These are phyloP conservation scores for Penicillium polonicum DNA, from an alignment of 2,329 filamentous ascomycete genomes.

Conservation along the genomic window DNA sequence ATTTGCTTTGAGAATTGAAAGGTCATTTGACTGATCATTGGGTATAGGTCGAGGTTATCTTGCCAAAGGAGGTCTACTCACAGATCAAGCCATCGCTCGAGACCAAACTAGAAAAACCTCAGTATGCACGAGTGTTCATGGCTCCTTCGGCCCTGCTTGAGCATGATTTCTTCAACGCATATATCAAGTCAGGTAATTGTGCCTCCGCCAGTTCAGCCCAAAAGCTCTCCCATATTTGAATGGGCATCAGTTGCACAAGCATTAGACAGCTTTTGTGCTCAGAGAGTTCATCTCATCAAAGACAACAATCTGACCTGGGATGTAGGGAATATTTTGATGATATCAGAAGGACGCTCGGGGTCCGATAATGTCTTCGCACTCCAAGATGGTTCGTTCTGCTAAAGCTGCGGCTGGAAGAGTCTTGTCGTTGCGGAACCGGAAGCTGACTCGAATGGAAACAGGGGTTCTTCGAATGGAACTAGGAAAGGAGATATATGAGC, in stretches of 20 bases:
- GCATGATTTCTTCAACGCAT: slow-evolving; percentile 74
- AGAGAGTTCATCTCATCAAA: not conserved
- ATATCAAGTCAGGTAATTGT: slow-evolving; percentile 71
- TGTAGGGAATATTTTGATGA: slow-evolving; percentile 74
- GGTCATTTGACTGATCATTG: slow-evolving; percentile 39
- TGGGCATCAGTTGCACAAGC: not conserved
- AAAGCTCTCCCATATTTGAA: not conserved
- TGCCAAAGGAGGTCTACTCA: slow-evolving; percentile 64
- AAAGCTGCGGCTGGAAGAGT: not conserved
- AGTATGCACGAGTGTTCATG: slow-evolving; percentile 70
- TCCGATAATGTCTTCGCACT: slow-evolving; percentile 72
- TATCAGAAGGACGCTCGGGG: slow-evolving; percentile 72
- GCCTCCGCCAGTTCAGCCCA: not conserved
- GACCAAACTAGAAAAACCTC: slow-evolving; percentile 36
- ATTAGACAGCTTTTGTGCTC: not conserved
- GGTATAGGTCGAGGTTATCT: slow-evolving; percentile 59
- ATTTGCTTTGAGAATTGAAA: not conserved
- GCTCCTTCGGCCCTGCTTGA: slow-evolving; percentile 69
- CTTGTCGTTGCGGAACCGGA: not conserved
- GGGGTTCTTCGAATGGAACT: slow-evolving; percentile 74
- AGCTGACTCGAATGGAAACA: slow-evolving; percentile 32
- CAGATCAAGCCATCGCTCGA: slow-evolving; percentile 56
- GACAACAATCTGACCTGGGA: slow-evolving; percentile 1
- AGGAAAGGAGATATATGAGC: slow-evolving; percentile 78
- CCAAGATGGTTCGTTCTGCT: slow-evolving; percentile 56